A percentile compares a stretch with the other conserved stretches of the same genome.
These are phyloP conservation scores for Blastobotrys ciferrii DNA, from an alignment of 1,139 yeast species.

Conservation along the genomic window DNA sequence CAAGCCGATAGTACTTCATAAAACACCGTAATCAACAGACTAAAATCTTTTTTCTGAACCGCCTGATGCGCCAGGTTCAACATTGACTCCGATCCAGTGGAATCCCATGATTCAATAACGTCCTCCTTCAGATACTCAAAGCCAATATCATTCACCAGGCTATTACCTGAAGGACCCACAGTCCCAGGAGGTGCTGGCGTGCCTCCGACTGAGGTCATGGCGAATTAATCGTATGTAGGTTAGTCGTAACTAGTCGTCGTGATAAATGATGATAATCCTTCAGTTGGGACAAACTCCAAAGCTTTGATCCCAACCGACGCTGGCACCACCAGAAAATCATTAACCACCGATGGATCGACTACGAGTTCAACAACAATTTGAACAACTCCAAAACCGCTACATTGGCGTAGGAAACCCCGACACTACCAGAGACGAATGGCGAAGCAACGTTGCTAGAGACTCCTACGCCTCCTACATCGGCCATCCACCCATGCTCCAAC, in stretches of 20 bases:
- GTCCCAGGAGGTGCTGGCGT: constrained; percentile 3
- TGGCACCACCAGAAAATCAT: background rate
- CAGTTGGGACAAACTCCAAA: background rate
- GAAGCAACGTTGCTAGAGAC: constrained; percentile 66
- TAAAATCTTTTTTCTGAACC: background rate
- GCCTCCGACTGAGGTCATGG: constrained; percentile 8
- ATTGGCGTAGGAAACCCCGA: constrained; percentile 72
- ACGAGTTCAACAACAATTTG: constrained; percentile 61
- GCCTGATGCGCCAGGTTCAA: background rate
- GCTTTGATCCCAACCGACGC: background rate
- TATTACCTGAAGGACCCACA: background rate
- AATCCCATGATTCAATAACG: constrained; percentile 24
- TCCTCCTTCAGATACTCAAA: constrained; percentile 20
- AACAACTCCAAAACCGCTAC: constrained; percentile 59
- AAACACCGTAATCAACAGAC: constrained; percentile 21
- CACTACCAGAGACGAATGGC: constrained; percentile 59
- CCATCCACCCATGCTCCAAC: constrained; percentile 64
- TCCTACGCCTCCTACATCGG: constrained; percentile 68
- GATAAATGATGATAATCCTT: background rate
- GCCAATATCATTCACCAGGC: background rate
- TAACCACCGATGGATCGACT: constrained; percentile 52
- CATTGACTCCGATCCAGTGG: constrained; percentile 17
- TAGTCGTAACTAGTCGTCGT: background rate
- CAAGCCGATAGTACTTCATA: constrained; percentile 26
- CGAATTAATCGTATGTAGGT: background rate